Evolutionary conservation across 1,284 basidiomycete species (phyloP).

Genomic region (Melampsora americana): DNA sequence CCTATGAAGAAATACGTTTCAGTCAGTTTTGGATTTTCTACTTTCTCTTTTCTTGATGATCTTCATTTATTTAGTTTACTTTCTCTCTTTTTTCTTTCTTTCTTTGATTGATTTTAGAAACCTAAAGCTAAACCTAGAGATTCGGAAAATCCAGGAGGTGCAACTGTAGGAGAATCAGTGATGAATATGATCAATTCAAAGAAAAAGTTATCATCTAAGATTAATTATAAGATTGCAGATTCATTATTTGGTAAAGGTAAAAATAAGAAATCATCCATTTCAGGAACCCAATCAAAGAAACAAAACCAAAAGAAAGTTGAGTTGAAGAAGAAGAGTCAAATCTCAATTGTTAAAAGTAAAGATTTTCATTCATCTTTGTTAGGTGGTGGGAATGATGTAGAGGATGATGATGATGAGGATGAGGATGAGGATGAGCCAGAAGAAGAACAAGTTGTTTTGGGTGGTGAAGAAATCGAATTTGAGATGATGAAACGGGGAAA

Average conservation of each 20-base stretch:
- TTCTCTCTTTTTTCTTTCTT: neutral
- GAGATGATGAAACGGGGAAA: conserved; percentile 31
- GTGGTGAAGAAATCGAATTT: conserved; percentile 20
- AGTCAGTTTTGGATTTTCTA: neutral
- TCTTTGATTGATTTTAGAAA: conserved; percentile 4
- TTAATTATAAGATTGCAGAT: conserved; percentile 34
- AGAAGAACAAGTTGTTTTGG: conserved; percentile 17
- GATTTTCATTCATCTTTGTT: conserved; percentile 5
- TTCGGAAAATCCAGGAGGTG: conserved; percentile 36
- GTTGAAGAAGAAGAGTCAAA: neutral
- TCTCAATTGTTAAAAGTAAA: neutral
- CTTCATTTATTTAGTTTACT: neutral
- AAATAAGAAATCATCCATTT: neutral
- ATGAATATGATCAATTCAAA: conserved; percentile 38
- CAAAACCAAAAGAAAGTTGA: neutral
- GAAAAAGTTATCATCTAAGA: conserved; percentile 33
- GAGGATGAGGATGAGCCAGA: conserved; percentile 21
- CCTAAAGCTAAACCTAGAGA: conserved; percentile 33
- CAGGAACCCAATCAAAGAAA: neutral
- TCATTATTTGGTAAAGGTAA: conserved; percentile 27
- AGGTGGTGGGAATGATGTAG: conserved; percentile 3
- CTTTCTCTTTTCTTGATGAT: too few relatives aligned
- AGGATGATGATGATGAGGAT: conserved; percentile 39
- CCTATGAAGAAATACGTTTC: conserved; percentile 5
- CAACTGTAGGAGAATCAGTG: conserved; percentile 33